Percentiles rank a stretch among this genome's conserved stretches.
phyloP scores from a whole-genome alignment of 169 alveolate genomes.

The Eimeria necatrix region DNA sequence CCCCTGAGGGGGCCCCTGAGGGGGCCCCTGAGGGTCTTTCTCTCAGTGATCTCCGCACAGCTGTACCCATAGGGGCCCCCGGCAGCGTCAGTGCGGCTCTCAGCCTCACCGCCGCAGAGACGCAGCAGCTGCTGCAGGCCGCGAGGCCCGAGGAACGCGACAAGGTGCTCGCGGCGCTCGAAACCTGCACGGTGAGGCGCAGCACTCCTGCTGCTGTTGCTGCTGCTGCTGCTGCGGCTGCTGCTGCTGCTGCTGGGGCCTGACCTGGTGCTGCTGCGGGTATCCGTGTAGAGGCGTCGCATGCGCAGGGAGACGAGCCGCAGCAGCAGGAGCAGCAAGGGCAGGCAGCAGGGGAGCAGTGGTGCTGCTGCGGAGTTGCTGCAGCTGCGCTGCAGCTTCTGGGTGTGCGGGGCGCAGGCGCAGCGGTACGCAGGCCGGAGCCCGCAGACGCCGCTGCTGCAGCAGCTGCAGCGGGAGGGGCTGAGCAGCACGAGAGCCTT shows the following conservation, averaged over 20 bases:
- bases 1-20: slow-evolving; percentile 19
- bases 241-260: slow-evolving; percentile 12
- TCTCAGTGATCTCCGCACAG: not conserved
- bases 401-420: slow-evolving; percentile 23
- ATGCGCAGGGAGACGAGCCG: not conserved
- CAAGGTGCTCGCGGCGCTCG: slow-evolving; percentile 34
- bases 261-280: not conserved
- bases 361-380: not conserved
- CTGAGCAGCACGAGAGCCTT: not conserved
- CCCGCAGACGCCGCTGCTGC: not conserved
- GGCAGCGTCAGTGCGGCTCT: slow-evolving; percentile 51
- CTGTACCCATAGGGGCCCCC: slow-evolving; percentile 41
- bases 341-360: not conserved
- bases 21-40: not conserved
- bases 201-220: not conserved
- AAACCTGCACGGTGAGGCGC: not conserved
- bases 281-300: not conserved
- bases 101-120: slow-evolving; percentile 23
- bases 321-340: not conserved
- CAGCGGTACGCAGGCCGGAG: slow-evolving; percentile 17
- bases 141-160: slow-evolving; percentile 42
- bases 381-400: not conserved
- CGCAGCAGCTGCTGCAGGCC: slow-evolving; percentile 3
- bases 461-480: not conserved
- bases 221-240: slow-evolving; percentile 39